A percentile compares a stretch with the other conserved stretches of the same genome.
phyloP scores from a whole-genome alignment of 1,284 basidiomycete genomes.

The Ceratobasidium sp. region DNA sequence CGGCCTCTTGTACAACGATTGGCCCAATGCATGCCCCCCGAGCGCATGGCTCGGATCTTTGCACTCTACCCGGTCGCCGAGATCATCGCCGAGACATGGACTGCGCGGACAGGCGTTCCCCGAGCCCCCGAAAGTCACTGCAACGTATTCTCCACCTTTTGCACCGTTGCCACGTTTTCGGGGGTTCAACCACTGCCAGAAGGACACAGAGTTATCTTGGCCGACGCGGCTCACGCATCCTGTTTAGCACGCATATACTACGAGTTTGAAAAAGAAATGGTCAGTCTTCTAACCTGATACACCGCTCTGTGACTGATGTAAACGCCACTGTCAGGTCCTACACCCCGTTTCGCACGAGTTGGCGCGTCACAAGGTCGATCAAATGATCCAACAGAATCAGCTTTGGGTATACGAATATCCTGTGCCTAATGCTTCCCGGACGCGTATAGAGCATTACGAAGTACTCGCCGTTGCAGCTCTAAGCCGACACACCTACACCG shows the following conservation, averaged over 20 bases:
- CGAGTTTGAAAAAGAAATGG: conserved; percentile 32
- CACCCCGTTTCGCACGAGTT: conserved; percentile 18
- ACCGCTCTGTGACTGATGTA: background rate
- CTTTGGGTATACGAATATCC: conserved; percentile 28
- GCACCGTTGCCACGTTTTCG: conserved; percentile 29
- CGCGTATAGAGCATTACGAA: conserved; percentile 23
- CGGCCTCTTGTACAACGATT: background rate
- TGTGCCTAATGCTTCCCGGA: conserved; percentile 12
- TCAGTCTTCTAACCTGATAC: background rate
- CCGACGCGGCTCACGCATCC: background rate
- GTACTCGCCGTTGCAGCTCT: conserved; percentile 24
- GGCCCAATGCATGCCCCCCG: conserved; percentile 7
- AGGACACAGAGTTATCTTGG: background rate
- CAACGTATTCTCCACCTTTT: conserved; percentile 30
- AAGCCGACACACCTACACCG: conserved; percentile 6
- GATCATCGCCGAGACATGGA: conserved; percentile 15
- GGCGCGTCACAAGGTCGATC: conserved; percentile 11
- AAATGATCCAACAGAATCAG: conserved; percentile 32
- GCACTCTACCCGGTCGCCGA: conserved; percentile 20
- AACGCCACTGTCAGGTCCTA: background rate
- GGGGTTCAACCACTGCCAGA: conserved; percentile 17
- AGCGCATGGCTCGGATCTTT: conserved; percentile 31
- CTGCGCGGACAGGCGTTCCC: conserved; percentile 1
- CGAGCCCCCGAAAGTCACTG: conserved; percentile 34
- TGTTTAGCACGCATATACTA: conserved; percentile 17